These are phyloP conservation scores for Lichtheimia hyalospora DNA, from an alignment of 371 early-diverging fungal species.

Conservation along the genomic window DNA sequence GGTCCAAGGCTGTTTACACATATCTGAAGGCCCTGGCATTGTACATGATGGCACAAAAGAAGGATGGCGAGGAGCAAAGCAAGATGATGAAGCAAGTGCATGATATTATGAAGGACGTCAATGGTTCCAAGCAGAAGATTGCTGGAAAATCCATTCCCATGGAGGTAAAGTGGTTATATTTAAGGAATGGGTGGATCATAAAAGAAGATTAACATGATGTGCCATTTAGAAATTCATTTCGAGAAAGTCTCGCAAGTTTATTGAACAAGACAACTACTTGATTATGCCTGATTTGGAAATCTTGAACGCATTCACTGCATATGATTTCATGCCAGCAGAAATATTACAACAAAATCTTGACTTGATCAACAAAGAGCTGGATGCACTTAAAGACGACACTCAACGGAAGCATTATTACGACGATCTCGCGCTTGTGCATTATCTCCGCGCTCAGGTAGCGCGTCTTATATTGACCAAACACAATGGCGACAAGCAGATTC, in stretches of 20 bases:
- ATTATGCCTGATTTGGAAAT: constrained; percentile 72
- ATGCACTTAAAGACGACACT: constrained; percentile 25
- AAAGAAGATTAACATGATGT: neutral
- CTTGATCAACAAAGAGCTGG: constrained; percentile 49
- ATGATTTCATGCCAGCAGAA: constrained; percentile 56
- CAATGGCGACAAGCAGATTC: neutral
- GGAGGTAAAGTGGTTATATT: constrained; percentile 46
- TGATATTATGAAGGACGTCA: constrained; percentile 58
- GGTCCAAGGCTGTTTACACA: constrained; percentile 75
- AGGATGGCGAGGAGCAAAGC: constrained; percentile 9
- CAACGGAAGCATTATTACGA: constrained; percentile 48
- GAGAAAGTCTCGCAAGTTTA: constrained; percentile 71
- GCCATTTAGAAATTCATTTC: constrained; percentile 65
- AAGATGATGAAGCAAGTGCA: constrained; percentile 15
- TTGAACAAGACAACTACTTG: constrained; percentile 55
- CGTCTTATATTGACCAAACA: constrained; percentile 19
- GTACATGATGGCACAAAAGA: constrained; percentile 27
- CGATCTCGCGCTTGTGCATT: constrained; percentile 65
- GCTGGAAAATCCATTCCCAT: constrained; percentile 80
- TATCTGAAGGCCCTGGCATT: constrained; percentile 63
- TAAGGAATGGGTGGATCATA: too few relatives aligned
- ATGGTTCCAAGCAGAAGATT: constrained; percentile 61
- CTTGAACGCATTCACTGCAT: constrained; percentile 59
- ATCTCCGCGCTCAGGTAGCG: constrained; percentile 43
- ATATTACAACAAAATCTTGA: constrained; percentile 39